Percentiles rank a stretch among this genome's conserved stretches.
phyloP scores from a whole-genome alignment of 2,329 filamentous ascomycete genomes.

The Colletotrichum viniferum region DNA sequence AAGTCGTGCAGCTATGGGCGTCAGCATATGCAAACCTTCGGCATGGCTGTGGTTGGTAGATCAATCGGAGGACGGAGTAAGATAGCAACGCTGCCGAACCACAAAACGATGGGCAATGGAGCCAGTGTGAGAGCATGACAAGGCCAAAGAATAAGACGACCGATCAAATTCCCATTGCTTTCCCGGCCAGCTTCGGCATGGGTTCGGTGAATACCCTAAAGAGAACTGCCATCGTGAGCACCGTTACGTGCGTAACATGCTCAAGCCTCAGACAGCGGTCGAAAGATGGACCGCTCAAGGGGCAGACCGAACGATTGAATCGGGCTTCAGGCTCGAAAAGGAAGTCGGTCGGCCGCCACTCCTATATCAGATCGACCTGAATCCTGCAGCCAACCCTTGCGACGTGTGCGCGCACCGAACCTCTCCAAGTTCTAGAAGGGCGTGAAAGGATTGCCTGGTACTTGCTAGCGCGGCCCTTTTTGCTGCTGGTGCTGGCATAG shows the following conservation, averaged over 20 bases:
- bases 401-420: background rate
- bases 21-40: background rate
- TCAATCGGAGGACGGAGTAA: background rate
- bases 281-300: background rate
- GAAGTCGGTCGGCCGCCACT: slow-evolving; percentile 18
- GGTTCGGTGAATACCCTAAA: background rate
- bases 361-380: slow-evolving; percentile 13
- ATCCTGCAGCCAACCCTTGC: slow-evolving; percentile 17
- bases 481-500: background rate
- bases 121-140: background rate
- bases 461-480: background rate
- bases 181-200: slow-evolving; percentile 1
- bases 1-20: background rate
- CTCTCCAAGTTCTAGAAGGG: slow-evolving; percentile 9
- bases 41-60: background rate
- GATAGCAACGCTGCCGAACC: background rate
- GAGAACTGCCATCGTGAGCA: background rate
- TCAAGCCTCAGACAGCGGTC: background rate
- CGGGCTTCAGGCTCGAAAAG: slow-evolving; percentile 19
- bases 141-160: background rate
- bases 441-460: background rate
- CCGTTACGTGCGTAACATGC: slow-evolving; percentile 3
- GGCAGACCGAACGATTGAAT: slow-evolving; percentile 4
- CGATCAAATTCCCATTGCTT: background rate
- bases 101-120: background rate